Conservation (phyloP, 192 early-diverging fungal genomes). For the Coemansia sp. region DNA sequence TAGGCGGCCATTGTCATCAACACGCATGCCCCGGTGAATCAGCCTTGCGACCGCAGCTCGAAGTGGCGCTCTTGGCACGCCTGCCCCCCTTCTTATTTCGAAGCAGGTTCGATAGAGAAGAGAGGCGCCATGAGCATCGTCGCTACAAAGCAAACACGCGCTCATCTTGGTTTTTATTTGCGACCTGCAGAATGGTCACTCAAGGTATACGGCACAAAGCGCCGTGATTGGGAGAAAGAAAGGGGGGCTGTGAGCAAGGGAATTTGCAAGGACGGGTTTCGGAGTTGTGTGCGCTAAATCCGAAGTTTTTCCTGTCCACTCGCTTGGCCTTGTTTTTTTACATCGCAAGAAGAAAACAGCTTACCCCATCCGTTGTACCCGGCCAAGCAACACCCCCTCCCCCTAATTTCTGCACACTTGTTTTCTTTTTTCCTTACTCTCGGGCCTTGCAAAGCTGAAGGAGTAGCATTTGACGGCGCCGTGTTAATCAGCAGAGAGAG, state of each 20-base stretch:
- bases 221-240: neutral
- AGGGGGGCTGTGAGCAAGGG: neutral
- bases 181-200: neutral
- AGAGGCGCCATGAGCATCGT: neutral
- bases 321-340: neutral
- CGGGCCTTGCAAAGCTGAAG: neutral
- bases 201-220: neutral
- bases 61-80: neutral
- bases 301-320: slow-evolving; percentile 25
- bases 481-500: neutral
- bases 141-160: neutral
- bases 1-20: too few species aligned
- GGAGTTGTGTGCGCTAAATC: slow-evolving; percentile 33
- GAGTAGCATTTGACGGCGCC: neutral
- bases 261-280: slow-evolving; percentile 18
- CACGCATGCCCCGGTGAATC: too few species aligned
- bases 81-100: neutral
- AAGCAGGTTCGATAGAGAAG: neutral
- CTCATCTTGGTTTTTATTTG: slow-evolving; percentile 5
- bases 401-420: too few species aligned
- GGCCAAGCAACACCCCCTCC: neutral
- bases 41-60: neutral
- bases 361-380: neutral
- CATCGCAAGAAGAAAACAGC: neutral
- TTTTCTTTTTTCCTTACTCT: neutral